Conservation (phyloP, 345 rosid genomes). For the Alliaria petiolata region DNA sequence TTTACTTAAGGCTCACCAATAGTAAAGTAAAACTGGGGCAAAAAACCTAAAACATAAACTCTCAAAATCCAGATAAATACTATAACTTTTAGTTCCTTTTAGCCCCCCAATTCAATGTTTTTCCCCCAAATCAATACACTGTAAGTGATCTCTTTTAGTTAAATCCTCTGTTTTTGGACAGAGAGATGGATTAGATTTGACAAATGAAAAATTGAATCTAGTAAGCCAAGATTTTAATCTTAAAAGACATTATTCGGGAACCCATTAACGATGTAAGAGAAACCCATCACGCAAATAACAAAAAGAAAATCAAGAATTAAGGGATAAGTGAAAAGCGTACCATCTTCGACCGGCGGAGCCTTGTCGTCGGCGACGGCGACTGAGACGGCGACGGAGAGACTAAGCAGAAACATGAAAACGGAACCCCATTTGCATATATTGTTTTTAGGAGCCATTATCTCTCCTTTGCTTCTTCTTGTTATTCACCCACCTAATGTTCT, state of each 20-base stretch:
- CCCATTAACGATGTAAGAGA: slow-evolving; percentile 14
- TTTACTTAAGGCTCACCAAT: not conserved
- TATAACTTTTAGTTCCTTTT: not conserved
- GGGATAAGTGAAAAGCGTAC: slow-evolving; percentile 34
- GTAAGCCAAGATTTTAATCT: slow-evolving; percentile 25
- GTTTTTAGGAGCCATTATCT: slow-evolving; percentile 37
- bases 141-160: not conserved
- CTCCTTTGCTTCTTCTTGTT: not conserved
- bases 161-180: no score
- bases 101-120: not conserved
- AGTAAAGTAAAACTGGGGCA: not conserved
- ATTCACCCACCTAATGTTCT: not conserved
- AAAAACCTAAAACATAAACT: not conserved
- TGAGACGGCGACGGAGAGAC: slow-evolving; percentile 32
- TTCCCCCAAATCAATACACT: not conserved
- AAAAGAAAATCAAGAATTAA: no score
- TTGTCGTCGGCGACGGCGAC: slow-evolving; percentile 37
- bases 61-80: not conserved
- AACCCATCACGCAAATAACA: no score
- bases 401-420: slow-evolving; percentile 34
- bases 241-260: not conserved
- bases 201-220: slow-evolving; percentile 3
- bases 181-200: not conserved
- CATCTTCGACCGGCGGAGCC: slow-evolving; percentile 55
- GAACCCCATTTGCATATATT: slow-evolving; percentile 41